Base-by-base conservation (phyloP, 23 red algal genomes). In the Gracilaria caudata region DNA sequence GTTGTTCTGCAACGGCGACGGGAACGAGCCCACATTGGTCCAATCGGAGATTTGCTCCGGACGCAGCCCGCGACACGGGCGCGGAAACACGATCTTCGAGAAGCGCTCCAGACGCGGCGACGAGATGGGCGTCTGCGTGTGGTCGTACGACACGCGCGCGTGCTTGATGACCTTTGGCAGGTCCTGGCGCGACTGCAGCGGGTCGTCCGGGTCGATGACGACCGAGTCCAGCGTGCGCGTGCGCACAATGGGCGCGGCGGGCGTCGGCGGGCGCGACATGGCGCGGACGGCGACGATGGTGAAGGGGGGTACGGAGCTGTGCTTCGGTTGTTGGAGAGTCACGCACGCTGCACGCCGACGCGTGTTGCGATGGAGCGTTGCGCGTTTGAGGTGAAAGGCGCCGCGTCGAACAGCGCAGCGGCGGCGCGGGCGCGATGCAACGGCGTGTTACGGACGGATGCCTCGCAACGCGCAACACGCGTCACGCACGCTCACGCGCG, bases 1-100 rank as follows among this genome's bases (percentile, higher is more conserved):
- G 81, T 94, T 94, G 55, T 91, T 94, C 47, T 65, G 63, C 40
- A 98, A 75, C 20, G 96, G 96, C 29, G 96, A 94, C 36, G 96
- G 96, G 78, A 93, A 98, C 30, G 66, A 63, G 56, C 96, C 96
- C 36, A 68, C 60, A 44, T 38, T 30, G 30, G 87, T 80, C 94
- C 94, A 96, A 5, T 91, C 87, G 29, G 81, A 88, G 55, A 96
- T 55, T 56, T 87, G 82, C 6, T 49, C 75, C 51, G 92, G 92
- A 12, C 11, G 40, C 40, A 81, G 35, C 10, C 32, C 39, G 49
- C 57, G 75, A 32, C 51, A 41, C 2, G 76, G 77, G 58, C 87
- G 75, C 37, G 87, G 45, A 43, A 91, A 76, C 33, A 91, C 46
- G 53, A 91, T 82, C 77, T 91, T 91, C 10, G 87, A 91, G 32